Base-by-base conservation (phyloP, 1,284 basidiomycete species). In the Golubevia pallescens region DNA sequence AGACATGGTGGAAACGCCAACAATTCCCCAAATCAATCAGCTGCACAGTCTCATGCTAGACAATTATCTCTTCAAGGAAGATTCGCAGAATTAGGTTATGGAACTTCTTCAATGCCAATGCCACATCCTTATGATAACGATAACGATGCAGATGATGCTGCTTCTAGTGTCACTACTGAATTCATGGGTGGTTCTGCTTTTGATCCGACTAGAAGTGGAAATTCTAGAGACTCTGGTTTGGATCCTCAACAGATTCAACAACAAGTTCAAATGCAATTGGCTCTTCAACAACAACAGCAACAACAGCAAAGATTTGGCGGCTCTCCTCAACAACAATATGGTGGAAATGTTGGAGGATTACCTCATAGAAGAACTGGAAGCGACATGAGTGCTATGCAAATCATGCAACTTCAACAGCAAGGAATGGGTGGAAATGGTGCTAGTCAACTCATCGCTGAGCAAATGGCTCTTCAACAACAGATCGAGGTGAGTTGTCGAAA, bases 381-480 rank as follows among this genome's bases (percentile, higher is more conserved):
- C 59, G 80, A 81, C n/a, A 66, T 76, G 61, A 71, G 61, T 58
- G n/a, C 51, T 68, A 28, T 19, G 24, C 10, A 13, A 56, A 58
- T 14, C 23, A 58, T 21, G n/a, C 55, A 58, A 4, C 54, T 52
- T 3, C 56, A 24, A 23, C 61, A 58, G 28, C 55, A 57, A 38
- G 34, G 34, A 38, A 20, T 58, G 28, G 28, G 28, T 14, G 24
- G 57, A 28, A 19, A 34, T 58, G 57, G 19, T 16, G 48, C 51
- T 48, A 32, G 53, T n/a, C 62, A 64, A 28, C 62, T 58, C 19
- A 42, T 52, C 57, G 57, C 80, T 38, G 78, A 83, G 69, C 79
- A 80, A 38, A 63, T 75, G 16, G 82, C 72, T 2, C 54, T 85
- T 55, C 82, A 85, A 63, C 82, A 82, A 64, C 82, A 85, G 67